A percentile compares a stretch with the other conserved stretches of the same genome.
phyloP scores from a whole-genome alignment of 768 basidiomycete genomes.

The Saitozyma sp. region DNA sequence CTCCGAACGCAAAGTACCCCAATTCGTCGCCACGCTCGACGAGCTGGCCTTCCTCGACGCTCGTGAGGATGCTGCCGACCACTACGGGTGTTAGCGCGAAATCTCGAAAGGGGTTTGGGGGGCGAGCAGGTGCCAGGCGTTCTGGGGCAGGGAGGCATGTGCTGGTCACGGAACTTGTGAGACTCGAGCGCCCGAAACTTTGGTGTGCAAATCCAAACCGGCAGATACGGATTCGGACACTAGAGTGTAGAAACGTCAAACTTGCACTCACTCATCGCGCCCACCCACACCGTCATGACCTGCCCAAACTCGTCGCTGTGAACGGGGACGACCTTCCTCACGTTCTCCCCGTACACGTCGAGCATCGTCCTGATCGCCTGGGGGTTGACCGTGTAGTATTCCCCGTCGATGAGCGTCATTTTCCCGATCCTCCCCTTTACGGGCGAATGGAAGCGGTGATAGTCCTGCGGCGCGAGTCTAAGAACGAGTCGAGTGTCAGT shows the following conservation, averaged over 20 bases:
- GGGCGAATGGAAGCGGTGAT: constrained; percentile 73
- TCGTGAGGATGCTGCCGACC: constrained; percentile 83
- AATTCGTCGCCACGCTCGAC: constrained; percentile 85
- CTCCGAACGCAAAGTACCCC: constrained; percentile 94
- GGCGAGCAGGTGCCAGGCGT: too few relatives aligned
- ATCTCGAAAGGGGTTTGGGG: too few relatives aligned
- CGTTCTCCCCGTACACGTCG: constrained; percentile 94
- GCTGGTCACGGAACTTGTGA: too few relatives aligned
- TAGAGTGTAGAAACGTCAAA: background rate
- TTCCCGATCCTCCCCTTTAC: constrained; percentile 63
- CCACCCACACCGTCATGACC: constrained; percentile 73
- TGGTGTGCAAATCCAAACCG: constrained; percentile 3
- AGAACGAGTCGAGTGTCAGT: background rate
- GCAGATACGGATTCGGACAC: background rate
- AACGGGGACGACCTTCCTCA: constrained; percentile 86
- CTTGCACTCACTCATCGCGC: constrained; percentile 51
- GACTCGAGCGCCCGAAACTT: background rate
- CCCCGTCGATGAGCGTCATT: constrained; percentile 80
- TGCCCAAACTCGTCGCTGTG: constrained; percentile 84
- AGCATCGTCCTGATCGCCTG: constrained; percentile 88
- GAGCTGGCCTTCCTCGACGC: constrained; percentile 76
- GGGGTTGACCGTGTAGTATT: constrained; percentile 98
- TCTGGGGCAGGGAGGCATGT: too few relatives aligned
- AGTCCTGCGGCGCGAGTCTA: constrained; percentile 65
- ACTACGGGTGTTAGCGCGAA: constrained; percentile 26